Percentiles rank a stretch among this genome's conserved stretches.
Conservation (phyloP, 208 protist species). For the Trypanosoma rangeli region DNA sequence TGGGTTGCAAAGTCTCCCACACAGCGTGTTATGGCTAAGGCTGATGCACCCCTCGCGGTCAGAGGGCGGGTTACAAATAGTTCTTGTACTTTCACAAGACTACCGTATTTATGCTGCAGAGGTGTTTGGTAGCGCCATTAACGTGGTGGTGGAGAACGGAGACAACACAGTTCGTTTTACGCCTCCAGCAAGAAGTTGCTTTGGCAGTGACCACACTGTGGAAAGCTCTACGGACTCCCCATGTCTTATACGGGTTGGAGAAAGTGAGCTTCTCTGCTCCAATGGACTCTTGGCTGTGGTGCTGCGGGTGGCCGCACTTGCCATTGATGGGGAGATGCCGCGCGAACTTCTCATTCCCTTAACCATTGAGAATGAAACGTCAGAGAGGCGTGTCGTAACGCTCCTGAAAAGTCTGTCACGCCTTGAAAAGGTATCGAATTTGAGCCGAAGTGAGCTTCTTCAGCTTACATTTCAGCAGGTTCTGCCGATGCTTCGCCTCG, state of each 20-base stretch:
- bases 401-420: conserved; percentile 25
- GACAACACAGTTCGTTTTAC: conserved; percentile 17
- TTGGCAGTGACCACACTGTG: not conserved
- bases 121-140: conserved; percentile 29
- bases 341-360: not conserved
- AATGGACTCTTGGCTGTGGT: conserved; percentile 27
- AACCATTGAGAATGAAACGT: not conserved
- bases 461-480: conserved; percentile 51
- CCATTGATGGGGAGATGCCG: conserved; percentile 12
- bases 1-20: conserved; percentile 9
- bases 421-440: conserved; percentile 32
- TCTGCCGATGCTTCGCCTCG: conserved; percentile 42
- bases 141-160: conserved; percentile 9
- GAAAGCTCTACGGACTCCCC: conserved; percentile 3
- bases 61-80: conserved; percentile 14
- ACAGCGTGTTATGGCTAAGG: conserved; percentile 16
- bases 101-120: conserved; percentile 46
- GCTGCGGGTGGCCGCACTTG: conserved; percentile 15
- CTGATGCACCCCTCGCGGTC: conserved; percentile 9
- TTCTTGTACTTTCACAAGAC: conserved; percentile 39
- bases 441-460: conserved; percentile 20
- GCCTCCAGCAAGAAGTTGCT: conserved; percentile 6
- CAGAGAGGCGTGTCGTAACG: conserved; percentile 17
- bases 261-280: conserved; percentile 19
- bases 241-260: conserved; percentile 19